These are phyloP conservation scores for Austroboletus novae-zelandiae DNA, from an alignment of 1,284 basidiomycete genomes.

Conservation along the genomic window DNA sequence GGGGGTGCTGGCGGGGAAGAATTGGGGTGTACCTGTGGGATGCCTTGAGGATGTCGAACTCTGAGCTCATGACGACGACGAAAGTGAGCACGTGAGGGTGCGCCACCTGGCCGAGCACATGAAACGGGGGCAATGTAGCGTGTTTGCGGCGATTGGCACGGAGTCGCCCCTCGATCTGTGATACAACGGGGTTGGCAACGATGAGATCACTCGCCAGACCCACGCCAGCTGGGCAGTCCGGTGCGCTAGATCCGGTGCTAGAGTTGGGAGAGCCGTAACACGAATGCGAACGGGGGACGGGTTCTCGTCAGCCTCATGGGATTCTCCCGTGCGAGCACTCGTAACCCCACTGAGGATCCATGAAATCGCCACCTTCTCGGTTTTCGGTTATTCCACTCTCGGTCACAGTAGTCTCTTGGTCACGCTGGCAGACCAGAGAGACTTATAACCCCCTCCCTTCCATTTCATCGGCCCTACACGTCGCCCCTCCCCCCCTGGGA, in stretches of 20 bases:
- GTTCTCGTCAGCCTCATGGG: constrained; percentile 23
- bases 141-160: neutral
- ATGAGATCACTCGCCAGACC: neutral
- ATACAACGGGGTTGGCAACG: neutral
- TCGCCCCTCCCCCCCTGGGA: neutral
- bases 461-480: neutral
- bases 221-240: neutral
- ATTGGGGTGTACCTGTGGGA: constrained; percentile 49
- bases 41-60: constrained; percentile 66
- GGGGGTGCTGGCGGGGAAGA: neutral
- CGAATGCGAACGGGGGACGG: constrained; percentile 5
- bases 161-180: neutral
- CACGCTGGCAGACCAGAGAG: neutral
- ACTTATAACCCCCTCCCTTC: constrained; percentile 6
- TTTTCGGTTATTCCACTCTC: constrained; percentile 10
- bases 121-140: neutral
- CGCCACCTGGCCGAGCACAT: no score
- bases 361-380: neutral
- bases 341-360: constrained; percentile 1
- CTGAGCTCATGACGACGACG: constrained; percentile 33
- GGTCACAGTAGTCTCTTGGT: constrained; percentile 6
- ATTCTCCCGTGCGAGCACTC: constrained; percentile 8
- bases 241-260: neutral
- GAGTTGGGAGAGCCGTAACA: neutral
- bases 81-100: neutral